Evolutionary conservation across 257 asterid species (phyloP).

Genomic region (Nicotiana paniculata): DNA sequence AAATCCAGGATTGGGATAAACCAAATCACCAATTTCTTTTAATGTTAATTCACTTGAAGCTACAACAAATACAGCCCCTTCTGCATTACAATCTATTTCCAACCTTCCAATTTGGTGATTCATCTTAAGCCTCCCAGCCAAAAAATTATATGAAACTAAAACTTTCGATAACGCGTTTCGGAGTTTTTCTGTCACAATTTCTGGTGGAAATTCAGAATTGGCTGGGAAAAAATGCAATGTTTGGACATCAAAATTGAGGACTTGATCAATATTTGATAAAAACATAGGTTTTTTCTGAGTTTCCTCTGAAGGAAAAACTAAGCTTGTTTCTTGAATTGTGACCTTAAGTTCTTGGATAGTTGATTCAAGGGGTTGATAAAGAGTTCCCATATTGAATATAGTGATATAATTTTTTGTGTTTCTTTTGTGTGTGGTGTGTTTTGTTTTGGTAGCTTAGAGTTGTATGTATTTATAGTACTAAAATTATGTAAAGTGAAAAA

Average conservation of each 20-base stretch:
- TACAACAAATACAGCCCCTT: constrained; percentile 53
- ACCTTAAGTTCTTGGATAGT: constrained; percentile 51
- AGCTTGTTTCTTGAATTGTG: constrained; percentile 41
- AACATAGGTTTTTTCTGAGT: constrained; percentile 34
- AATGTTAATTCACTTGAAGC: constrained; percentile 50
- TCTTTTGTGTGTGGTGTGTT: background rate
- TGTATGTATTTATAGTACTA: constrained; percentile 11
- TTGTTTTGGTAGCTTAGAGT: background rate
- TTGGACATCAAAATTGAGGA: constrained; percentile 67
- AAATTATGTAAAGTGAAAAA: background rate
- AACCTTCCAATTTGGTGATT: constrained; percentile 41
- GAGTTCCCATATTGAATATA: constrained; percentile 33
- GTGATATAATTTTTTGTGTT: background rate
- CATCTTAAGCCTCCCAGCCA: constrained; percentile 57
- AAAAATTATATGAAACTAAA: constrained; percentile 43
- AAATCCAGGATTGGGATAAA: constrained; percentile 75
- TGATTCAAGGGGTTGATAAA: constrained; percentile 21
- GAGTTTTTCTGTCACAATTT: constrained; percentile 30
- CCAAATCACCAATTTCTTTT: constrained; percentile 61
- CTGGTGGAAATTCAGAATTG: constrained; percentile 45
- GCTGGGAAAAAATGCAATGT: constrained; percentile 66
- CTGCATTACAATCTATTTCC: constrained; percentile 47
- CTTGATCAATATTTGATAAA: constrained; percentile 69
- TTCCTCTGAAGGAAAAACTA: constrained; percentile 32
- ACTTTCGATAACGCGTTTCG: constrained; percentile 41